Evolutionary conservation across 2,329 filamentous ascomycete genomes (phyloP), one percentile per base, ranked within the genome.

Genomic region (Plenodomus tracheiphilus): DNA sequence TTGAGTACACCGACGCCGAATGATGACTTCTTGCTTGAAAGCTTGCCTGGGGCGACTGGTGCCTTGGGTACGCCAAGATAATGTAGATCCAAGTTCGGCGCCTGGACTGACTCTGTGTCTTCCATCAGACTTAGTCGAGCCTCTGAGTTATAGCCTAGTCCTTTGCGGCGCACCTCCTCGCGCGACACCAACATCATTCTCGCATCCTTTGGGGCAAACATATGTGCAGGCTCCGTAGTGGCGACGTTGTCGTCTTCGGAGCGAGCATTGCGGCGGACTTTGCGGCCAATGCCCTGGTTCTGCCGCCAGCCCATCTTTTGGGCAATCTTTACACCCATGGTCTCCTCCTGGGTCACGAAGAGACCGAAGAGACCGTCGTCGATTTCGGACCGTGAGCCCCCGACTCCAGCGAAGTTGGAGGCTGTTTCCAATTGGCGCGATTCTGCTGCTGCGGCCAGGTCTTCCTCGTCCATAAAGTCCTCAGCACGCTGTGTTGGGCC

Each of bases 381-480:
- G 21, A 77, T 78, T 13, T 65, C 66, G 28, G 83, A 76, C 25
- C 79, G 78, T 1, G 85, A 86, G 22, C 82, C 81, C 2, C 91
- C 92, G 22, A 97, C 77, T 0, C 88, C 89, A 0, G 88, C 82
- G 70, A 94, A 97, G 0, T 81, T 82, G 44, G 85, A 80, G 0
- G 84, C 80, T 0, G 89, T 95, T 62, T 93, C 83, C 28, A 97
- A 75, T 52, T 82, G 82, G 62, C 86, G 84, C 2, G 87, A 81
- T 72, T 96, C 91, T 49, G 88, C 90, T 0, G 87, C 88, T 69
- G 96, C 91, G 6, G 88, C 89, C 28, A 96, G 78, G 72, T 99
- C 94, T 70, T 99, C 94, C 36, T 96, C 93, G 64, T 99, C 94
- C 94, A 99, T 99, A 62, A 92, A 97, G 67, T 97, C 92, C 71